These are phyloP conservation scores for Penicillium soppii DNA, from an alignment of 495 filamentous ascomycete genomes.

Conservation along the genomic window DNA sequence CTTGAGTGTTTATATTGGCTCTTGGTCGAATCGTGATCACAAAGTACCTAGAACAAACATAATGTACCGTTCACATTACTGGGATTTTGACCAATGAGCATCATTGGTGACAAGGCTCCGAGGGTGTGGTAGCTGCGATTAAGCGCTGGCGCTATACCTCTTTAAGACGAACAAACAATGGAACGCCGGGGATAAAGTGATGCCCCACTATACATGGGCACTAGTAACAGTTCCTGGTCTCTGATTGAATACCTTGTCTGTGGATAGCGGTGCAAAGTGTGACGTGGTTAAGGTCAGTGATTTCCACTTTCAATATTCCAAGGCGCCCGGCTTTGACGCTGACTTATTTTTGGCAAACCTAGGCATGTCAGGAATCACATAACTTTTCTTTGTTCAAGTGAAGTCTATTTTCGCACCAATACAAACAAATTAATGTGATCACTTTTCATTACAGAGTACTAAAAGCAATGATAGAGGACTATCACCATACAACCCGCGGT, in stretches of 20 bases:
- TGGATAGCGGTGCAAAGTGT: background rate
- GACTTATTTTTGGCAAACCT: background rate
- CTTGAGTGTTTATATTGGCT: conserved; percentile 5
- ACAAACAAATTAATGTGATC: no score
- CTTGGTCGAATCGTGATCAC: background rate
- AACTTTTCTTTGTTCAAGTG: no score
- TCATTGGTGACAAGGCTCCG: background rate
- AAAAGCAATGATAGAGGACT: no score
- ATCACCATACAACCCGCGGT: no score
- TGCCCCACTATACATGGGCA: background rate
- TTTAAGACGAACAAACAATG: background rate
- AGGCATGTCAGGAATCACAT: no score
- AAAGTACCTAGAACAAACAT: background rate
- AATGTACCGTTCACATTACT: background rate
- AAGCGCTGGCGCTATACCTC: background rate
- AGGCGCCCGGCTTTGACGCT: background rate
- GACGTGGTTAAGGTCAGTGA: background rate
- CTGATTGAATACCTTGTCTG: background rate
- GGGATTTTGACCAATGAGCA: background rate
- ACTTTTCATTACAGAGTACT: no score
- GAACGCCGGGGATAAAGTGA: conserved; percentile 15
- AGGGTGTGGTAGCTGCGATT: background rate
- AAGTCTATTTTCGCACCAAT: no score
- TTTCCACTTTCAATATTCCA: background rate
- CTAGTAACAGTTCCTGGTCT: background rate